Evolutionary conservation across 139 green algal genomes (phyloP).

Genomic region (Edaphochlamys debaryana): DNA sequence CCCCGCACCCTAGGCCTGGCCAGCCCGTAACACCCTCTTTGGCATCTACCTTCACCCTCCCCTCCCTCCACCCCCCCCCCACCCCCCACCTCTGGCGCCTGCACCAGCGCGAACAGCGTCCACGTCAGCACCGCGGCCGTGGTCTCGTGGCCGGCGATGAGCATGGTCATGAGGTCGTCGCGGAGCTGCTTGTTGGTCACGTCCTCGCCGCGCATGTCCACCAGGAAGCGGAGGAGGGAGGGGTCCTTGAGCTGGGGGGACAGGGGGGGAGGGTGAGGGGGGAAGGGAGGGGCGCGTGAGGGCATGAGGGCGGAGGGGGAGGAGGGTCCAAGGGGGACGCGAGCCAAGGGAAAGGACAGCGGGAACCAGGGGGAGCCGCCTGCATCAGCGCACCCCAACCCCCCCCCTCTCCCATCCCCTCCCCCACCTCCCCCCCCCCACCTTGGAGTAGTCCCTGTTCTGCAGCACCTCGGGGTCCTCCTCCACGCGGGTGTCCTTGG

Average conservation of each 20-base stretch:
- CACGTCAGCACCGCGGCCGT: slow-evolving; percentile 95
- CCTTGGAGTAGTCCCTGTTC: background rate
- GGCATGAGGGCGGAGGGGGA: background rate
- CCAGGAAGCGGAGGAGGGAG: slow-evolving; percentile 94
- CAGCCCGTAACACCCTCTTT: background rate
- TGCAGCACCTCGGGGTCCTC: slow-evolving; percentile 88
- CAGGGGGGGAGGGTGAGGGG: background rate
- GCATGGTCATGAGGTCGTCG: slow-evolving; percentile 97
- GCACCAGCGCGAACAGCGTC: slow-evolving; percentile 81
- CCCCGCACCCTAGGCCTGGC: too few relatives aligned
- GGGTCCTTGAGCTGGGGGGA: slow-evolving; percentile 89
- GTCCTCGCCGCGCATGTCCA: slow-evolving; percentile 97
- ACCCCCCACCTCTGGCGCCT: slow-evolving; percentile 9
- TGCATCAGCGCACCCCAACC: too few relatives aligned
- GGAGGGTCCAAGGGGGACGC: background rate
- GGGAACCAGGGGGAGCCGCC: too few relatives aligned
- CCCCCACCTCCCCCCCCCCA: too few relatives aligned
- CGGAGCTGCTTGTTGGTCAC: slow-evolving; percentile 88
- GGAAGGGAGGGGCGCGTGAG: background rate
- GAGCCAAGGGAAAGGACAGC: background rate
- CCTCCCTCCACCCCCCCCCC: too few relatives aligned
- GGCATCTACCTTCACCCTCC: too few relatives aligned
- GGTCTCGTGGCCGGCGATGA: slow-evolving; percentile 93
- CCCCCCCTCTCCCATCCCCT: too few relatives aligned
- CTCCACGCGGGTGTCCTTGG: slow-evolving; percentile 61